Evolutionary conservation across 2,329 filamentous ascomycete species (phyloP).

Genomic region (Botryotinia narcissicola): DNA sequence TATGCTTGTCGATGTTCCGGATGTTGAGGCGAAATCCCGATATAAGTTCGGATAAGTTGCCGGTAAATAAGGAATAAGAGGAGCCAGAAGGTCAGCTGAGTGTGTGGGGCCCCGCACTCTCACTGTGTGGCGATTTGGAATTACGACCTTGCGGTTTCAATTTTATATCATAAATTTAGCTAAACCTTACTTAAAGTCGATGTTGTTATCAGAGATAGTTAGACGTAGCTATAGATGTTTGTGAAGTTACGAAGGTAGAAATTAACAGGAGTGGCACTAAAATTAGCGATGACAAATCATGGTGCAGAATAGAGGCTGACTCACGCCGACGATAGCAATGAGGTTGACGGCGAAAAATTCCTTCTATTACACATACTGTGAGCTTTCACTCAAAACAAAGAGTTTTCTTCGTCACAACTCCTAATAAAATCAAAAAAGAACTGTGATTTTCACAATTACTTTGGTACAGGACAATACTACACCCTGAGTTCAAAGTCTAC

Average conservation of each 20-base stretch:
- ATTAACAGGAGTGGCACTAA: background rate
- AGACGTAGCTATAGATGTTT: background rate
- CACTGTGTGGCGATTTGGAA: background rate
- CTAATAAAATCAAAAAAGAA: background rate
- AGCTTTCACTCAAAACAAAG: background rate
- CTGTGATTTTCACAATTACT: fast-evolving
- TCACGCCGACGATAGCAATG: background rate
- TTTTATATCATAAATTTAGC: fast-evolving
- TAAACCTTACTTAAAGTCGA: fast-evolving
- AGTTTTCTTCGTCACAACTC: fast-evolving
- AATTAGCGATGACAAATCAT: background rate
- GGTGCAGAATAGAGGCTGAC: background rate
- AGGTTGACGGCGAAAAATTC: background rate
- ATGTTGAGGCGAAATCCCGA: constrained; percentile 8
- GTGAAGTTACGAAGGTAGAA: too few relatives aligned
- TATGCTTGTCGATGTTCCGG: background rate
- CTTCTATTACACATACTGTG: background rate
- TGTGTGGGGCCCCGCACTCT: background rate
- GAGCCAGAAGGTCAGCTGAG: background rate
- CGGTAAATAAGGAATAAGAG: background rate
- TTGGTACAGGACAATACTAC: too few relatives aligned
- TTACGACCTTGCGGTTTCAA: background rate
- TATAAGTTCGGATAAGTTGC: background rate
- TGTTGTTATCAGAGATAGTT: background rate
- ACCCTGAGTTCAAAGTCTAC: background rate